phyloP scores from a whole-genome alignment of 768 basidiomycete genomes.

The Naganishia randhawae region DNA sequence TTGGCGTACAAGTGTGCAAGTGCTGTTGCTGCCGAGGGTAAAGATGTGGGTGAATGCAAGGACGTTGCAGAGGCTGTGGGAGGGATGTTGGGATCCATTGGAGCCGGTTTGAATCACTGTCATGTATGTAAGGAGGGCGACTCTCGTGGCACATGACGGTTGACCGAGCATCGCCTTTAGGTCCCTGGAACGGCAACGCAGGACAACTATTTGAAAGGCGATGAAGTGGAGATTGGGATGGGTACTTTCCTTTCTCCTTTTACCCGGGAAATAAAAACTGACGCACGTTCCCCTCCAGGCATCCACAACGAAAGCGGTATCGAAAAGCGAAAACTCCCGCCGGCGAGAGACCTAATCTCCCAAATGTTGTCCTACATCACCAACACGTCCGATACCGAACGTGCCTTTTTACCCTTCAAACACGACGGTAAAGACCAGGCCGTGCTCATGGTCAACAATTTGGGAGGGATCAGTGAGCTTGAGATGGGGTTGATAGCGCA shows the following conservation, averaged over 20 bases:
- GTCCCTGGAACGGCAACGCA: slow-evolving; percentile 50
- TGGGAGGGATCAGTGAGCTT: slow-evolving; percentile 46
- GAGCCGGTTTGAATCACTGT: slow-evolving; percentile 52
- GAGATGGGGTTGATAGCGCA: slow-evolving; percentile 39
- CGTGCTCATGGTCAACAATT: slow-evolving; percentile 53
- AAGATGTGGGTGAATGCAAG: neutral
- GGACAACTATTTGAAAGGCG: slow-evolving; percentile 47
- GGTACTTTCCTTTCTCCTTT: slow-evolving; percentile 18
- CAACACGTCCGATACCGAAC: slow-evolving; percentile 50
- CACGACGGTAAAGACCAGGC: slow-evolving; percentile 63
- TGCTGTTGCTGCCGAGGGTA: slow-evolving; percentile 49
- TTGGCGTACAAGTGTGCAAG: slow-evolving; percentile 53
- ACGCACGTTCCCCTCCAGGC: slow-evolving; percentile 25
- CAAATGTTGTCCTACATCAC: slow-evolving; percentile 49
- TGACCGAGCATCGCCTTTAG: slow-evolving; percentile 28
- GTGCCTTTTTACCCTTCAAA: slow-evolving; percentile 52
- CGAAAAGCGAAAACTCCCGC: slow-evolving; percentile 42
- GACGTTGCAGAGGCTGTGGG: slow-evolving; percentile 28
- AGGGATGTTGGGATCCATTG: slow-evolving; percentile 48
- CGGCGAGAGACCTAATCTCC: slow-evolving; percentile 45
- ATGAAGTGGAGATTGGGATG: slow-evolving; percentile 52
- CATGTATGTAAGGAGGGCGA: slow-evolving; percentile 38
- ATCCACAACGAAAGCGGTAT: slow-evolving; percentile 55
- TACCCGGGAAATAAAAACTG: neutral
- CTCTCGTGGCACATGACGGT: neutral